These are phyloP conservation scores for Fusarium tuaranense DNA, from an alignment of 2,329 filamentous ascomycete genomes.

Conservation along the genomic window DNA sequence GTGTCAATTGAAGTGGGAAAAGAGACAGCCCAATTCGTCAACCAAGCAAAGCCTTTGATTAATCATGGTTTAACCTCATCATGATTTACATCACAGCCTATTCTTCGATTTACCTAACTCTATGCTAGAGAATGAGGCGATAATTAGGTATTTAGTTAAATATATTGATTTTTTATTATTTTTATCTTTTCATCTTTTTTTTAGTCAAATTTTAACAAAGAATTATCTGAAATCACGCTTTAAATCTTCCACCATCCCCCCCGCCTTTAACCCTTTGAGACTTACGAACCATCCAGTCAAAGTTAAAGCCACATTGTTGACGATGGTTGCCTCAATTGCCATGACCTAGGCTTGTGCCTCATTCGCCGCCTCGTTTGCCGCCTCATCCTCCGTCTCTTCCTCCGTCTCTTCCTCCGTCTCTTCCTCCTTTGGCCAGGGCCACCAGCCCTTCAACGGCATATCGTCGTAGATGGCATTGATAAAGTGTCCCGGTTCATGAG, in stretches of 20 bases:
- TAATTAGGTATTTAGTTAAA: not conserved
- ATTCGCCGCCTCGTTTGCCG: not conserved
- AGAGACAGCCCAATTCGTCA: not conserved
- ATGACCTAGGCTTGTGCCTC: not conserved
- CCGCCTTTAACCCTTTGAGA: not conserved
- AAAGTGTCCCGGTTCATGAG: no score
- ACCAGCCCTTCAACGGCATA: not conserved
- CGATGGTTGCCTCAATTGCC: not conserved
- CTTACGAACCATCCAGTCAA: not conserved
- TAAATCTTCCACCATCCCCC: not conserved
- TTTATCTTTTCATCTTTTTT: not conserved
- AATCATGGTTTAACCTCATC: not conserved
- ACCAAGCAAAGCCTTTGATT: not conserved
- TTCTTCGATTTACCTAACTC: not conserved
- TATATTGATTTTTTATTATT: not conserved
- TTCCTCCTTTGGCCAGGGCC: not conserved
- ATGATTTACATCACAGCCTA: not conserved
- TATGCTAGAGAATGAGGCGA: not conserved
- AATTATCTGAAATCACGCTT: not conserved
- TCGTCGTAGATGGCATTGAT: slow-evolving; percentile 2
- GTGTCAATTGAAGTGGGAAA: not conserved
- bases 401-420: not conserved
- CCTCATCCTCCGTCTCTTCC: no score
- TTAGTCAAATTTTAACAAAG: not conserved
- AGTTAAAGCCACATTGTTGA: not conserved